phyloP scores from a whole-genome alignment of 306 rosid genomes.

The Rosa chinensis region DNA sequence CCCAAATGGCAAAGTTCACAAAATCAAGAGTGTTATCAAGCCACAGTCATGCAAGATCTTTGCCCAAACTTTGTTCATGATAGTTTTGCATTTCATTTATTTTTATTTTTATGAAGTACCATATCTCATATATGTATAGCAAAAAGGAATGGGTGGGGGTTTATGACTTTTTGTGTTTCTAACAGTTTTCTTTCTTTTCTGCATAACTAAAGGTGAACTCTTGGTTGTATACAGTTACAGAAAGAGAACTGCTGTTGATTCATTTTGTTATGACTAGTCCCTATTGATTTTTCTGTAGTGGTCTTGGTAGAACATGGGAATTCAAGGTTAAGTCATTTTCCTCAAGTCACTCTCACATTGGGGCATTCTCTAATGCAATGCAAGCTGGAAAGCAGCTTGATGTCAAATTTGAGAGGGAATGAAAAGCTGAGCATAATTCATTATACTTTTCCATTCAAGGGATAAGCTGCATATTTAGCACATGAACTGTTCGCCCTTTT shows the following conservation, averaged over 20 bases:
- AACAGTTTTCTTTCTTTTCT: slow-evolving; percentile 25
- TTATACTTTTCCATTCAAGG: not conserved
- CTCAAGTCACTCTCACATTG: slow-evolving; percentile 13
- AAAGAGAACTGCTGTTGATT: slow-evolving; percentile 16
- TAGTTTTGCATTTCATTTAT: slow-evolving; percentile 12
- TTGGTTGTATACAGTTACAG: slow-evolving; percentile 37
- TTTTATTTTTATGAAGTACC: not conserved
- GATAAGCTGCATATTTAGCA: not conserved
- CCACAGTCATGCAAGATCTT: slow-evolving; percentile 56
- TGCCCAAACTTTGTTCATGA: slow-evolving; percentile 89
- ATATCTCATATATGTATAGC: slow-evolving; percentile 16
- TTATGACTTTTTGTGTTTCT: slow-evolving; percentile 26
- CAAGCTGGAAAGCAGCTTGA: slow-evolving; percentile 24
- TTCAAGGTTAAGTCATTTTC: slow-evolving; percentile 39
- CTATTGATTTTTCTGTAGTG: slow-evolving; percentile 17
- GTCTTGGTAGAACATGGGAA: slow-evolving; percentile 10
- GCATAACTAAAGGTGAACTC: slow-evolving; percentile 29
- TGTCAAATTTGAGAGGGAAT: not conserved
- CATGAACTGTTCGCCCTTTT: not conserved
- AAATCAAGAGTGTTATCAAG: slow-evolving; percentile 59
- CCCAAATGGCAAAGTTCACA: slow-evolving; percentile 67
- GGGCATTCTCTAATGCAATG: slow-evolving; percentile 14
- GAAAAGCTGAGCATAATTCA: not conserved
- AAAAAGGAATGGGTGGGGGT: slow-evolving; percentile 17
- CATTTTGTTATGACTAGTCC: slow-evolving; percentile 21